Base-by-base conservation (phyloP, 208 protist species). In the Zelonia costaricensis region DNA sequence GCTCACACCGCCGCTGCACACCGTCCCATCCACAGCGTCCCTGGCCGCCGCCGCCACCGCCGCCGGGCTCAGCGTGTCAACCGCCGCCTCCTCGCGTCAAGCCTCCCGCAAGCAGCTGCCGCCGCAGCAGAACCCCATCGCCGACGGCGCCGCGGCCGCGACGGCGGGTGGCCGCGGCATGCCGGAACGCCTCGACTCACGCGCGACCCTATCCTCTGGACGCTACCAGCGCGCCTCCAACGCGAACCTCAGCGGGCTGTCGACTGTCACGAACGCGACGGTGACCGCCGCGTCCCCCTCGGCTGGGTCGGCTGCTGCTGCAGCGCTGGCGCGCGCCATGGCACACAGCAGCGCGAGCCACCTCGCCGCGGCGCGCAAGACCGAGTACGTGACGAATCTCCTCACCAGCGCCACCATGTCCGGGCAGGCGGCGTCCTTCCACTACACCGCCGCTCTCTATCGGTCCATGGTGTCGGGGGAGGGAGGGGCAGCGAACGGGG, bases 361-460 rank as follows among this genome's bases (percentile, higher is more conserved):
- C 31, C 59, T 53, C 18, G 35, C n/a, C n/a, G n/a, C 42, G 18
- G 54, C 38, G 22, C 70, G 57, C 56, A 57, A 67, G 46, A 60
- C 62, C 10, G 72, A 73, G 54, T 78, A 73, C 55, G 45, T 59
- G 12, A 48, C 58, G 15, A 78, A 78, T 43, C 16, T 68, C 35
- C 64, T 63, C 45, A 61, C 71, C 13, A 69, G 58, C 47, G 22
- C 31, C 35, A 69, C 51, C 54, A 55, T 47, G 45, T 35, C 57
- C 20, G 59, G 40, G 6, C 66, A 66, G 42, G 66, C 58, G 16
- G 40, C 25, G 25, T 73, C 66, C 54, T 73, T 73, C 38, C 66
- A 44, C 25, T 73, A 66, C 66, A 62, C 58, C n/a, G 39, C 55
- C 13, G 64, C 18, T 0, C 42, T 62, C 13, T 39, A 22, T 15